These are phyloP conservation scores for Schizosaccharomyces osmophilus DNA, from an alignment of 805 yeast genomes.

Conservation along the genomic window DNA sequence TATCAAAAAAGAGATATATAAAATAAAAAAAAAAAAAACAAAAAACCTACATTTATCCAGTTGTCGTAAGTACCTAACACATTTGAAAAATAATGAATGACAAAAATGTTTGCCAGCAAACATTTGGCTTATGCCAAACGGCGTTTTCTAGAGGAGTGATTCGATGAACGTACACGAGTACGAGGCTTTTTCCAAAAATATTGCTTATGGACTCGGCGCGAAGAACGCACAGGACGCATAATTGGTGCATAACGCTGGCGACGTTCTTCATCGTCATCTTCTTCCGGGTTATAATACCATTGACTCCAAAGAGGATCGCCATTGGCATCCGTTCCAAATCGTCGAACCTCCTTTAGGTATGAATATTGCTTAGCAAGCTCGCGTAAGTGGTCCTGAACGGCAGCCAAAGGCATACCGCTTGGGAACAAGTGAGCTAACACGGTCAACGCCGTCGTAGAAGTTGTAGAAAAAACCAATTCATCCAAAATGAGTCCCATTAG, in stretches of 20 bases:
- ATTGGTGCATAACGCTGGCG: neutral
- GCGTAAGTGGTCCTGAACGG: neutral
- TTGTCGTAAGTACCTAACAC: neutral
- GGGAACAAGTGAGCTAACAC: neutral
- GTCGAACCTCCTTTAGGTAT: neutral
- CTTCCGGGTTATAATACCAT: neutral
- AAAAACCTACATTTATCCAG: neutral
- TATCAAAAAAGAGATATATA: neutral
- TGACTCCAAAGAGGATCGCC: neutral
- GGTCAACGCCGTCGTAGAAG: neutral
- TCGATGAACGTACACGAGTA: neutral
- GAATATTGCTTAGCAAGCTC: neutral
- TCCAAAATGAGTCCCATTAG: neutral
- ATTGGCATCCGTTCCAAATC: neutral
- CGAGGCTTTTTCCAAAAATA: slow-evolving; percentile 1
- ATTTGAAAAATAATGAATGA: neutral
- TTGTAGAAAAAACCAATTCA: neutral
- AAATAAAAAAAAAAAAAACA: neutral
- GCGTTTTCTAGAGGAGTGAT: neutral
- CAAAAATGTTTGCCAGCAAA: neutral
- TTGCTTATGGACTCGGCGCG: neutral
- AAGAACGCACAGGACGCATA: neutral
- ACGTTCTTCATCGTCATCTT: neutral
- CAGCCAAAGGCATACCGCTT: neutral
- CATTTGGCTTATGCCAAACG: neutral